phyloP scores from a whole-genome alignment of 2,329 filamentous ascomycete species.

The Aureobasidium sp. region DNA sequence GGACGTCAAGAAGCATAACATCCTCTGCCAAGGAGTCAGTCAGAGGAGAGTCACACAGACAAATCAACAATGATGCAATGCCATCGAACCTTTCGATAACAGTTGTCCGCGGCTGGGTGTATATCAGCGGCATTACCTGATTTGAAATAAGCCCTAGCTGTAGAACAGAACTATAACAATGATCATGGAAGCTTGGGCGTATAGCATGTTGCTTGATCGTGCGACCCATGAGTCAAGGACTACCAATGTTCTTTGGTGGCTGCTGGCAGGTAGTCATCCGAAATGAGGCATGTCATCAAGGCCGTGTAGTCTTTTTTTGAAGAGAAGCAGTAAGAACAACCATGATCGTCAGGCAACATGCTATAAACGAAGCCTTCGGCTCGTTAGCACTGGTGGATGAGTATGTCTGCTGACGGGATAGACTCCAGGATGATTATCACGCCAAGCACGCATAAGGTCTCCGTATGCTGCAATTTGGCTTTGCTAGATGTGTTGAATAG shows the following conservation, averaged over 20 bases:
- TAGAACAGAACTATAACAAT: background rate
- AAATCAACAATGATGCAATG: background rate
- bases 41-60: background rate
- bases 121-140: background rate
- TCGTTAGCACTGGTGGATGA: too few species aligned
- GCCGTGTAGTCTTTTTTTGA: background rate
- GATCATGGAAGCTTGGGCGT: background rate
- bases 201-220: background rate
- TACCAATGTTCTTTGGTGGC: background rate
- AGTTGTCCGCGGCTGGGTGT: background rate
- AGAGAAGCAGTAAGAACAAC: background rate
- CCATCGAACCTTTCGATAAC: background rate
- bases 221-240: background rate
- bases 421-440: background rate
- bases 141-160: background rate
- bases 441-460: background rate
- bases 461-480: background rate
- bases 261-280: background rate
- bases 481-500: background rate
- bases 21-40: background rate
- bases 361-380: background rate
- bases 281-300: background rate
- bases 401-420: background rate
- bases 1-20: conserved; percentile 1
- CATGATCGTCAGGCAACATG: background rate